These are phyloP conservation scores for Bullera alba DNA, from an alignment of 768 basidiomycete genomes.

Conservation along the genomic window DNA sequence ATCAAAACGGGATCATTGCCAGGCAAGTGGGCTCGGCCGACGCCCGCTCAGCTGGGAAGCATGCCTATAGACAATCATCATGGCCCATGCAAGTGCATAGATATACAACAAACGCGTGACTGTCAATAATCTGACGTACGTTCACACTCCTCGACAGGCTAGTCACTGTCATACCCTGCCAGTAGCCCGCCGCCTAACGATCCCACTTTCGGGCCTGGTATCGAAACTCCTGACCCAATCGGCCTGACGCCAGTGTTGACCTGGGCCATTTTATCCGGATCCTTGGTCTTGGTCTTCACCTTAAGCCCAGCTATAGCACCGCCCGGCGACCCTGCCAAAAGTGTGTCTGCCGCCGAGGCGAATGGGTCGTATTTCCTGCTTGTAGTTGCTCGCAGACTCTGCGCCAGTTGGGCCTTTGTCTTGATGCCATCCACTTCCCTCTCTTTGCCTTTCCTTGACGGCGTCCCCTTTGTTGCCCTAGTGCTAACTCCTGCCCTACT, in stretches of 20 bases:
- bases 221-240: background rate
- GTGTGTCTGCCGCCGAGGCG: background rate
- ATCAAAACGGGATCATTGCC: too few species aligned
- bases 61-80: too few species aligned
- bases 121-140: too few species aligned
- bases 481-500: constrained; percentile 1
- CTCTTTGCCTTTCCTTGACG: constrained; percentile 11
- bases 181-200: constrained; percentile 20
- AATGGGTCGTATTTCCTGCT: constrained; percentile 40
- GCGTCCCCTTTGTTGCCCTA: constrained; percentile 6
- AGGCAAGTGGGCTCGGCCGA: too few species aligned
- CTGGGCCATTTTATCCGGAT: constrained; percentile 4
- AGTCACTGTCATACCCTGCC: constrained; percentile 40
- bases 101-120: too few species aligned
- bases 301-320: background rate
- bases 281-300: constrained; percentile 24
- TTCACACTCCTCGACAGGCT: background rate
- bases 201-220: too few species aligned
- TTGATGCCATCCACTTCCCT: constrained; percentile 6
- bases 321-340: too few species aligned
- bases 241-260: background rate
- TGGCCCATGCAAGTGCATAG: too few species aligned
- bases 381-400: constrained; percentile 26
- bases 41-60: too few species aligned
- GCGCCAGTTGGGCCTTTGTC: constrained; percentile 11